Conservation (phyloP, 2,329 filamentous ascomycete genomes). For the Lasiodiplodia hormozganensis region DNA sequence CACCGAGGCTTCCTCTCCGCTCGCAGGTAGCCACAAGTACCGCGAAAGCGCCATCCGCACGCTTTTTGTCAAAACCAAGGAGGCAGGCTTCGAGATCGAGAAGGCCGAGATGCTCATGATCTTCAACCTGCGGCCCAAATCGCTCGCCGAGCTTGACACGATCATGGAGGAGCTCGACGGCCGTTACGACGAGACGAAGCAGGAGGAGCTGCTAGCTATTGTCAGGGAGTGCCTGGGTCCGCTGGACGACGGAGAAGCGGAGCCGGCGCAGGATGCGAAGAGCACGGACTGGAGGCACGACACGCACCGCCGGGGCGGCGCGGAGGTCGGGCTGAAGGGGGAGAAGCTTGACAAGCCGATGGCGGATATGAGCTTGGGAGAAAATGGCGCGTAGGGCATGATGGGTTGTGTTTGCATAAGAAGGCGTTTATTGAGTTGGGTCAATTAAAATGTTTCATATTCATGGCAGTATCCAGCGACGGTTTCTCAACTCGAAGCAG, state of each 20-base stretch:
- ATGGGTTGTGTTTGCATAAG: background rate
- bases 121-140: constrained; percentile 43
- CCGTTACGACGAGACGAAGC: constrained; percentile 41
- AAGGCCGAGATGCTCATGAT: constrained; percentile 49
- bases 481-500: background rate
- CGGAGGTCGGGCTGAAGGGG: constrained; percentile 13
- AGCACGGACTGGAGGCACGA: constrained; percentile 24
- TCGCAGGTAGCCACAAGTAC: constrained; percentile 31
- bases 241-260: constrained; percentile 35
- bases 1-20: constrained; percentile 38
- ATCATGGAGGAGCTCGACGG: constrained; percentile 46
- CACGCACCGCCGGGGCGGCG: constrained; percentile 9
- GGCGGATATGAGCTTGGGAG: constrained; percentile 2
- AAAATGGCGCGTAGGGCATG: background rate
- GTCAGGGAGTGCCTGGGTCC: constrained; percentile 38
- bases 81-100: constrained; percentile 36
- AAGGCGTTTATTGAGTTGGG: constrained; percentile 1
- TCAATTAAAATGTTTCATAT: background rate
- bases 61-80: constrained; percentile 38
- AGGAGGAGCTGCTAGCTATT: constrained; percentile 40
- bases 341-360: constrained; percentile 18
- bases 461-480: background rate
- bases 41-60: constrained; percentile 41
- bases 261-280: constrained; percentile 41
- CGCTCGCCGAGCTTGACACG: constrained; percentile 42